phyloP scores from a whole-genome alignment of 495 filamentous ascomycete genomes.

The Ramalina intermedia region DNA sequence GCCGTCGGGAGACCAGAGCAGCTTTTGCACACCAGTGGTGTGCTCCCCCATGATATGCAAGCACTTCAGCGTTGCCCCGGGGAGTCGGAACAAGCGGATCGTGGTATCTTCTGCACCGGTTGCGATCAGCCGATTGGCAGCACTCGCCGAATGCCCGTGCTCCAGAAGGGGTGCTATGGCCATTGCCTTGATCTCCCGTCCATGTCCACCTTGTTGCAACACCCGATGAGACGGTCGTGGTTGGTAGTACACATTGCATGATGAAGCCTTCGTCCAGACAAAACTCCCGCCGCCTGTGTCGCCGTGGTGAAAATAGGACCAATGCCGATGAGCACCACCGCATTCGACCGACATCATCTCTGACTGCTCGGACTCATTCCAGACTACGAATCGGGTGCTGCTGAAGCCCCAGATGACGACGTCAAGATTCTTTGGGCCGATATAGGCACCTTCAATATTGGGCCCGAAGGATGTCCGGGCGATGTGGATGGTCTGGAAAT shows the following conservation, averaged over 20 bases:
- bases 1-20: slow-evolving; percentile 54
- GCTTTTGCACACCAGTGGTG: slow-evolving; percentile 66
- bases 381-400: slow-evolving; percentile 61
- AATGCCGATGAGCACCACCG: slow-evolving; percentile 68
- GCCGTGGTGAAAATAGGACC: slow-evolving; percentile 37
- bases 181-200: slow-evolving; percentile 71
- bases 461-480: slow-evolving; percentile 46
- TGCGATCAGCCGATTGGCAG: slow-evolving; percentile 35
- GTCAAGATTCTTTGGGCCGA: slow-evolving; percentile 29
- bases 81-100: slow-evolving; percentile 51
- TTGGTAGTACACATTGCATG: slow-evolving; percentile 35
- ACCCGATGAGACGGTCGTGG: slow-evolving; percentile 30
- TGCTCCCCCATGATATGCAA: slow-evolving; percentile 57
- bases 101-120: slow-evolving; percentile 85
- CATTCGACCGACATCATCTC: slow-evolving; percentile 61
- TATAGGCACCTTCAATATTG: slow-evolving; percentile 52
- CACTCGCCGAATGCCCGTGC: slow-evolving; percentile 7
- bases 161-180: slow-evolving; percentile 29
- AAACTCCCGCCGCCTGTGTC: slow-evolving; percentile 24
- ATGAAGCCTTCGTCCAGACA: slow-evolving; percentile 35
- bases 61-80: slow-evolving; percentile 25
- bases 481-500: slow-evolving; percentile 34
- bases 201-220: slow-evolving; percentile 60
- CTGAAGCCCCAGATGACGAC: slow-evolving; percentile 71
- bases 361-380: slow-evolving; percentile 51